Conservation (phyloP, 1,284 basidiomycete species). For the Trichosporon sp. region DNA sequence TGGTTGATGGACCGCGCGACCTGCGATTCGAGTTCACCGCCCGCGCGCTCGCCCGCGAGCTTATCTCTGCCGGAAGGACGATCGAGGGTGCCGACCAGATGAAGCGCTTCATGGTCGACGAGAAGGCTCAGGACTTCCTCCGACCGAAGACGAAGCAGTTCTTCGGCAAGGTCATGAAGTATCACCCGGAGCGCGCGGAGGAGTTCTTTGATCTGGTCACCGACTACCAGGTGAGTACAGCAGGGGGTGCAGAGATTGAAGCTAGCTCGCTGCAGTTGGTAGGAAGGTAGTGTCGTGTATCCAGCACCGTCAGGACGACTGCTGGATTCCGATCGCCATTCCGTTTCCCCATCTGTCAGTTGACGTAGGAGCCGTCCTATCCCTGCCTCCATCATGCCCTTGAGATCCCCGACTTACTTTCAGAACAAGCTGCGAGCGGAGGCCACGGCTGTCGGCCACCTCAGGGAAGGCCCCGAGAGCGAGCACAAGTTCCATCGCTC, state of each 20-base stretch:
- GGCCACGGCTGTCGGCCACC: constrained; percentile 25
- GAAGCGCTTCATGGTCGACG: background rate
- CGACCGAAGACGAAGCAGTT: constrained; percentile 14
- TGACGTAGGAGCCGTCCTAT: too few relatives aligned
- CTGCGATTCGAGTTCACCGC: constrained; percentile 83
- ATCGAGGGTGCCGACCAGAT: constrained; percentile 15
- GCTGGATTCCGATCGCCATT: too few relatives aligned
- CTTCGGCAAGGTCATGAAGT: constrained; percentile 54
- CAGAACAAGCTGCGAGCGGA: constrained; percentile 36
- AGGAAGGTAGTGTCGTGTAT: too few relatives aligned
- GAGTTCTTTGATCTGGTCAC: constrained; percentile 53
- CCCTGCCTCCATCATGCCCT: too few relatives aligned
- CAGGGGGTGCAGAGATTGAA: too few relatives aligned
- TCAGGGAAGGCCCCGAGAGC: constrained; percentile 19
- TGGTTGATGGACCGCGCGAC: constrained; percentile 92
- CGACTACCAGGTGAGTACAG: constrained; percentile 55
- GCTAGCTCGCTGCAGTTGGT: too few relatives aligned
- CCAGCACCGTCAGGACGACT: too few relatives aligned
- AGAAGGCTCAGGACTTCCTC: constrained; percentile 1
- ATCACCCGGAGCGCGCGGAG: constrained; percentile 47
- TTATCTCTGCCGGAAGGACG: background rate
- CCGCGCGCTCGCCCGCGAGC: constrained; percentile 76
- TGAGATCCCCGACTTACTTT: constrained; percentile 30
- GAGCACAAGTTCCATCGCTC: constrained; percentile 16
- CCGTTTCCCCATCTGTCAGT: too few relatives aligned